These are phyloP conservation scores for Fagopyrum esculentum DNA, from an alignment of 148 eudicot genomes.

Conservation along the genomic window DNA sequence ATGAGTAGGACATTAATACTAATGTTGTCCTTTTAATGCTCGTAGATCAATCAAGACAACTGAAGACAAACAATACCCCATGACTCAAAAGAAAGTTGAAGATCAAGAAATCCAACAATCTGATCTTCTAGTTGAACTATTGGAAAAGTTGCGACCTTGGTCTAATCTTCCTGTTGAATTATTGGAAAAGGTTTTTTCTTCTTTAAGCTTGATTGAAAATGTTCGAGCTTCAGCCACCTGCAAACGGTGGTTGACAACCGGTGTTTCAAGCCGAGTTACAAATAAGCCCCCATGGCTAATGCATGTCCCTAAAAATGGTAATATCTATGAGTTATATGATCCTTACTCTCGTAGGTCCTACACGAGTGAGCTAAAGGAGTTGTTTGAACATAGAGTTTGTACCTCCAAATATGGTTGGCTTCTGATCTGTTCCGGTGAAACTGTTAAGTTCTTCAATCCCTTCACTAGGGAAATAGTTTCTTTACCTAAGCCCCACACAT, in stretches of 20 bases:
- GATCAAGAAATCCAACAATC: background rate
- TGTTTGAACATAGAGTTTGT: constrained; percentile 51
- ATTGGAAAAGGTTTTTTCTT: constrained; percentile 49
- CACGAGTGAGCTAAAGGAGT: constrained; percentile 45
- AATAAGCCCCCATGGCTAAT: constrained; percentile 34
- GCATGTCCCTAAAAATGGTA: constrained; percentile 17
- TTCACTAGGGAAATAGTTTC: constrained; percentile 49
- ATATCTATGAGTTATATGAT: constrained; percentile 57
- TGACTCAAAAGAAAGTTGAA: constrained; percentile 12
- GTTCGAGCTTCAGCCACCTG: constrained; percentile 62
- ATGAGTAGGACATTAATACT: background rate
- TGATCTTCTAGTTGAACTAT: background rate
- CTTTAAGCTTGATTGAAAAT: constrained; percentile 46
- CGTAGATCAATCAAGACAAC: constrained; percentile 38
- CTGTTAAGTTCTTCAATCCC: constrained; percentile 54
- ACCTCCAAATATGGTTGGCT: constrained; percentile 36
- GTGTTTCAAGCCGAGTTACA: constrained; percentile 44
- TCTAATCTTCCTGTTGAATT: constrained; percentile 57
- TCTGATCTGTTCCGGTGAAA: constrained; percentile 38
- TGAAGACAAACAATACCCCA: constrained; percentile 20
- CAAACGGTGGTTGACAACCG: constrained; percentile 47
- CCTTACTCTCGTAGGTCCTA: constrained; percentile 49
- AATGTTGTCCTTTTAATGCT: background rate
- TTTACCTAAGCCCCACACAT: constrained; percentile 51
- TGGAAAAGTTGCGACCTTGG: constrained; percentile 26